Evolutionary conservation across 495 filamentous ascomycete genomes (phyloP), one percentile per base, ranked within the genome.

Genomic region (Tuber melanosporum): DNA sequence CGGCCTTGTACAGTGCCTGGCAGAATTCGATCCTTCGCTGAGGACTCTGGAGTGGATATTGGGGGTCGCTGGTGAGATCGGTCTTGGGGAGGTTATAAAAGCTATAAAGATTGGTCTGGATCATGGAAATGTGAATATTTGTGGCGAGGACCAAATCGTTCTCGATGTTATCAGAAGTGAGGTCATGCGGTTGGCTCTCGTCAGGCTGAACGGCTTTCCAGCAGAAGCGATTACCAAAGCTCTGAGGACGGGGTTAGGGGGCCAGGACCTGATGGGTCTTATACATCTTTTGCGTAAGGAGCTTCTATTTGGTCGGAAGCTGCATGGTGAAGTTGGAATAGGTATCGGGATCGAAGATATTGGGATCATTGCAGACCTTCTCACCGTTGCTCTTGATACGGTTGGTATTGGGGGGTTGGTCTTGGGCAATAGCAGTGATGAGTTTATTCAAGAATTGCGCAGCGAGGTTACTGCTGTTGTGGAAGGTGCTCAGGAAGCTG

Each of bases 381-480:
- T 83, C 32, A 83, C 79, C 1, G 57, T 74, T 41, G 77, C 74
- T 22, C 52, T 83, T 6, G 82, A 83, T 39, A 79, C 82, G 32
- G 73, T 83, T 42, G 82, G 82, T 12, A 75, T 83, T 39, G 73
- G 77, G 19, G 82, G 79, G 9, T 39, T 83, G 1, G 71, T 83
- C n/a, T 52, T 83, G 9, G 71, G 73, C 10, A 74, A 80, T 46
- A 71, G 72, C 17, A 77, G 74, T 1, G 79, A 75, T 26, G 77
- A 73, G 15, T 69, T 83, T 4, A 72, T 83, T 26, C 36, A 49
- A 0, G 45, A 73, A 2, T 71, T 83, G 5, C 62, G 73, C 42
- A 73, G 71, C 20, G 79, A 83, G 47, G 79, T 83, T 70, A 70
- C 73, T 14, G 82, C 81, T 6, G 77, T 82, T 19, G 73, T 83